Evolutionary conservation across 2,329 filamentous ascomycete species (phyloP).

Genomic region (Colletotrichum tanaceti): DNA sequence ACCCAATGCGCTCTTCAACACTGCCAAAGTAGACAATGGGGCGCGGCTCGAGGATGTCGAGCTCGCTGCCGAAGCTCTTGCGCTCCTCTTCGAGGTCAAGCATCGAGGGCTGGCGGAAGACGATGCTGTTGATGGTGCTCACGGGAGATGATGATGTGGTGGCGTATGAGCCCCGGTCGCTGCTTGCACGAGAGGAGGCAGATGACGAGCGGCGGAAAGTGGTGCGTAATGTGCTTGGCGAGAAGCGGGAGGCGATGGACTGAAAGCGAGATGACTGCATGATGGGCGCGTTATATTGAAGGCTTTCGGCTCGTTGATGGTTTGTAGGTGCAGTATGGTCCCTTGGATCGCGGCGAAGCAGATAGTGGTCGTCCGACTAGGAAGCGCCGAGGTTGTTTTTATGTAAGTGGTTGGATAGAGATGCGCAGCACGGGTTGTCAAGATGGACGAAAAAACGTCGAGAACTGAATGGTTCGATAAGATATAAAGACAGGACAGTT

Average conservation of each 20-base stretch:
- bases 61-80: conserved; percentile 62
- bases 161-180: conserved; percentile 55
- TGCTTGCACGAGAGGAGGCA: conserved; percentile 56
- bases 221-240: conserved; percentile 60
- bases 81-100: conserved; percentile 69
- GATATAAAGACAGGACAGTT: conserved; percentile 49
- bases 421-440: conserved; percentile 49
- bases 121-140: conserved; percentile 68
- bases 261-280: conserved; percentile 65
- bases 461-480: conserved; percentile 42
- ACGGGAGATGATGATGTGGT: conserved; percentile 59
- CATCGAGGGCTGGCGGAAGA: conserved; percentile 68
- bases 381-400: neutral
- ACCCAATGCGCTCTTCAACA: conserved; percentile 68
- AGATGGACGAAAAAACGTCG: conserved; percentile 45
- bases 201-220: conserved; percentile 65
- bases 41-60: conserved; percentile 70
- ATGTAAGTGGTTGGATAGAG: conserved; percentile 35
- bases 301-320: neutral
- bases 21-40: conserved; percentile 73
- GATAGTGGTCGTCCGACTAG: neutral
- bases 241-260: conserved; percentile 63
- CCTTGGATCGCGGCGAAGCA: neutral
- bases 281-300: conserved; percentile 42
- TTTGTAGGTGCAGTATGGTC: neutral